Conservation (phyloP, 139 green algal species). For the Chlorella ohadii region DNA sequence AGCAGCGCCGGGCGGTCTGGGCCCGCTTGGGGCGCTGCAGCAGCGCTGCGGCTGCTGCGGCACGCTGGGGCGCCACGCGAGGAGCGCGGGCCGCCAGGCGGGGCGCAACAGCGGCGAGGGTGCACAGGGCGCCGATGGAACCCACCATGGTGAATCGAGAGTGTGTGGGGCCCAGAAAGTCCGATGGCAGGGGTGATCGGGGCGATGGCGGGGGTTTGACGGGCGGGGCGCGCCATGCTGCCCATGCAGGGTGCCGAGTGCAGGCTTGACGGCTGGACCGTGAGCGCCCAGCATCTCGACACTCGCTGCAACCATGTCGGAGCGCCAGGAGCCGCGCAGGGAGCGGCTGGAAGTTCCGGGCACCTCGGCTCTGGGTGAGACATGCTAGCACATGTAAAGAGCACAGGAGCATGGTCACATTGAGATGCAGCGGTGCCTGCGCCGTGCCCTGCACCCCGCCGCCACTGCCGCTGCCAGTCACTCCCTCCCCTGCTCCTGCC, state of each 20-base stretch:
- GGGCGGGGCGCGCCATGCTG: no score
- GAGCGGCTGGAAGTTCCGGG: conserved; percentile 25
- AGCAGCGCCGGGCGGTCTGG: background rate
- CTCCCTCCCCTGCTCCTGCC: no score
- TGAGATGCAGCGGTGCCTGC: no score
- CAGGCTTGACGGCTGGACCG: no score
- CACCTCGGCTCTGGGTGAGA: conserved; percentile 3
- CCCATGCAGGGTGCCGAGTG: no score
- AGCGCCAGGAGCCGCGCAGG: background rate
- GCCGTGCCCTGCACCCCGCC: background rate
- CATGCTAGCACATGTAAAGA: background rate
- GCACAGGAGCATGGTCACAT: no score
- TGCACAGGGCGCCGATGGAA: background rate
- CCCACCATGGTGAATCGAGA: conserved; percentile 30
- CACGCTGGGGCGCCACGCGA: background rate
- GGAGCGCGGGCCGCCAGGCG: no score
- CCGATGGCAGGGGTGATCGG: background rate
- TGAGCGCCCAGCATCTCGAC: no score
- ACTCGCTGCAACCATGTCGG: background rate
- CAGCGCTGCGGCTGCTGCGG: background rate
- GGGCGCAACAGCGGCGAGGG: background rate
- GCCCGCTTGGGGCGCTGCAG: background rate
- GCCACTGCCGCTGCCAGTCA: no score
- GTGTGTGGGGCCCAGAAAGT: background rate
- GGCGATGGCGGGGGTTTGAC: background rate